Base-by-base conservation (phyloP, 2,329 filamentous ascomycete species). In the Neonectria coccinea region DNA sequence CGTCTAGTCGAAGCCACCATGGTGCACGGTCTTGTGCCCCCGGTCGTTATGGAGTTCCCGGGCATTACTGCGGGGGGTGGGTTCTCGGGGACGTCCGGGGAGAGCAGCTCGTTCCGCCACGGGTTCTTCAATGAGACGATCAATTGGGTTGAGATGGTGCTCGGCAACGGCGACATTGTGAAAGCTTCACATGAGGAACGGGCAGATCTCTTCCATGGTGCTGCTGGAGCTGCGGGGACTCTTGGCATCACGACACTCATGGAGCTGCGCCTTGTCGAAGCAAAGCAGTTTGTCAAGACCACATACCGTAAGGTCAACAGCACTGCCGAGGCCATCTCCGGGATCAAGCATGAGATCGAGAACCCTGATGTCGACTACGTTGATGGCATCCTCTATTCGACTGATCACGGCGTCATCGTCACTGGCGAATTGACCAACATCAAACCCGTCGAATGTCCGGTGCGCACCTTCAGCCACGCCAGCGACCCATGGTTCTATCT, bases 31-130 rank as follows among this genome's bases (percentile, higher is more conserved):
- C 78, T 92, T 0, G 77, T 92, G 1, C 67, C 89, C 85, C 85
- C 85, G 0, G 88, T 92, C 0, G 88, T 92, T 4, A 91, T 91
- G 86, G 90, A 92, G 70, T 89, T 92, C 54, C 89, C 89, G 0
- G 88, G 88, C 0, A 92, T 92, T 66, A 92, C 90, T 0, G 86
- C 85, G 0, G 90, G 89, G 14, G 89, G 90, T 3, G 89, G 88
- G 0, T 92, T 89, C 73, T 84, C 88, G 0, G 90, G 89, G 2
- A 91, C 89, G 0, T 85, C 86, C 0, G 89, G 89, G 2, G 90
- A 92, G 74, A 91, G 88, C 74, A 88, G 85, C 64, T 90, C 87
- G 0, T 92, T 91, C 74, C 84, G 83, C 12, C 83, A 89, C 71
- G 90, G 90, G 0, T 86, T 90, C 65, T 92, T 92, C 72, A 88